Conservation (phyloP, 306 rosid species). For the Amphicarpaea edgeworthii region DNA sequence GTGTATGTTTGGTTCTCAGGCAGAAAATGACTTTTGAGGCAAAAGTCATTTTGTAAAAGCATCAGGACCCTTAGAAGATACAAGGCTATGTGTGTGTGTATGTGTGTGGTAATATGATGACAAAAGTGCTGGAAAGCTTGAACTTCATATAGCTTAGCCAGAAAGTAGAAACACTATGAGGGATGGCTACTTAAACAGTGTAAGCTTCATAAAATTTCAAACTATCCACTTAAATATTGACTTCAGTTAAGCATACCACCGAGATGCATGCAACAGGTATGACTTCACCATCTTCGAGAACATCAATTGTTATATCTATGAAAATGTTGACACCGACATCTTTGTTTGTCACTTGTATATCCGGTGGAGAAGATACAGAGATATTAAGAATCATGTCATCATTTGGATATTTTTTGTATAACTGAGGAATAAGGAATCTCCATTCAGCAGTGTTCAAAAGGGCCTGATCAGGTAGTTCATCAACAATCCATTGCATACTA, state of each 20-base stretch:
- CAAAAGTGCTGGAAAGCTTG: conserved; percentile 5
- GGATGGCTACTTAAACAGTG: conserved; percentile 2
- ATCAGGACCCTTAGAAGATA: too few species aligned
- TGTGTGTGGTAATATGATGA: background rate
- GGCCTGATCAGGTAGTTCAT: conserved; percentile 62
- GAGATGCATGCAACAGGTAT: conserved; percentile 80
- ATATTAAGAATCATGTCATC: conserved; percentile 72
- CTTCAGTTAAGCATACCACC: conserved; percentile 61
- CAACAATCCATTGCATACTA: conserved; percentile 66
- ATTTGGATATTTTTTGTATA: conserved; percentile 79
- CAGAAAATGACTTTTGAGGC: too few species aligned
- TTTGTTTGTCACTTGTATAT: conserved; percentile 54
- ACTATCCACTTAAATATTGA: conserved; percentile 7
- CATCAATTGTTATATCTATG: conserved; percentile 65
- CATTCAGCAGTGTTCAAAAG: conserved; percentile 76
- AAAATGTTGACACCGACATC: conserved; percentile 52
- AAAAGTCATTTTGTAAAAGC: too few species aligned
- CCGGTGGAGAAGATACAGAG: conserved; percentile 71
- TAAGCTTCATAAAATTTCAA: background rate
- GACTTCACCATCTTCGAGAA: conserved; percentile 62
- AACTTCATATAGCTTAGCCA: conserved; percentile 18
- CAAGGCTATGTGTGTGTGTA: background rate
- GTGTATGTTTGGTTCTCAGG: too few species aligned
- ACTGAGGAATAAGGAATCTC: conserved; percentile 81
- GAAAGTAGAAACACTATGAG: conserved; percentile 13